Conservation (phyloP, 345 rosid genomes). For the Boechera stricta region DNA sequence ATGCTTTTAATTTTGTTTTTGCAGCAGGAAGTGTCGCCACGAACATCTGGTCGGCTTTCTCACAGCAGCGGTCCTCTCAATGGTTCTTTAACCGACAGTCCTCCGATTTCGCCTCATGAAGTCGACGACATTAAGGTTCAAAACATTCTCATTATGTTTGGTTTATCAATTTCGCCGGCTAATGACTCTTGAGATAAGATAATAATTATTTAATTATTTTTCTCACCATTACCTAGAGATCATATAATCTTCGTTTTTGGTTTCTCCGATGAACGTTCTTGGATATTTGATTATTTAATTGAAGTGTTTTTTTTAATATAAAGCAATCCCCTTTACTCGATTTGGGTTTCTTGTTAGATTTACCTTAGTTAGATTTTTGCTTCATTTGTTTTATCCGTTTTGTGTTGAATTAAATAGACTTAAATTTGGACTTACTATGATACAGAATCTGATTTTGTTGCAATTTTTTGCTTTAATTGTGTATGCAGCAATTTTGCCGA, state of each 20-base stretch:
- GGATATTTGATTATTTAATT: background rate
- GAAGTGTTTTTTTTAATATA: background rate
- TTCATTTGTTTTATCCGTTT: background rate
- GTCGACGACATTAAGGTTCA: slow-evolving; percentile 77
- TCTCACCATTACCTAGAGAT: slow-evolving; percentile 22
- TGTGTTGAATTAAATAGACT: background rate
- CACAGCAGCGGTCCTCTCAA: slow-evolving; percentile 89
- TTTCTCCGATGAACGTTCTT: slow-evolving; percentile 4
- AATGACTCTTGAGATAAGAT: background rate
- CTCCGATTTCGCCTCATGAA: slow-evolving; percentile 93
- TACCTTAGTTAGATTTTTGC: background rate
- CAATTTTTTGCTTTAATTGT: background rate
- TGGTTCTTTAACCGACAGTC: slow-evolving; percentile 85
- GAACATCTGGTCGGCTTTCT: slow-evolving; percentile 84
- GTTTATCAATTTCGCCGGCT: background rate
- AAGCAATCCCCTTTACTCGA: background rate
- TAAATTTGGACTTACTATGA: background rate
- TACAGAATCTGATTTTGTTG: background rate
- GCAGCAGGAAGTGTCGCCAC: slow-evolving; percentile 91
- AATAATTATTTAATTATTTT: background rate
- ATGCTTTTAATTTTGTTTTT: slow-evolving; percentile 9
- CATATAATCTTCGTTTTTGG: background rate
- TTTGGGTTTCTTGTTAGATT: slow-evolving; percentile 25
- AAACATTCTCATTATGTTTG: slow-evolving; percentile 9
- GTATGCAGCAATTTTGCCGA: slow-evolving; percentile 60